These are phyloP conservation scores for Pythium plurisporium DNA, from an alignment of 352 stramenopile genomes.

Conservation along the genomic window DNA sequence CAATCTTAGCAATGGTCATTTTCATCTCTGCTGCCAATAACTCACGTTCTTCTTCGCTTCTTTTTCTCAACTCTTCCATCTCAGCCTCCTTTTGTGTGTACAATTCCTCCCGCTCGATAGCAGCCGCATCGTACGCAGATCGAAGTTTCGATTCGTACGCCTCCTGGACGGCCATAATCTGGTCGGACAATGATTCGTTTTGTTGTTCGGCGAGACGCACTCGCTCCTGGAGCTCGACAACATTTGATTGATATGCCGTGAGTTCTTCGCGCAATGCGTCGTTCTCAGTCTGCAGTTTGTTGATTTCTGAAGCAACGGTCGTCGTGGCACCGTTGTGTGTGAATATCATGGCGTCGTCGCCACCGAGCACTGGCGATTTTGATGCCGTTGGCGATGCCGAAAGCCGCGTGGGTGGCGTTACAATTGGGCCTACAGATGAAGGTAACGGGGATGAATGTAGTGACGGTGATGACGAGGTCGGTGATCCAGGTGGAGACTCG, in stretches of 20 bases:
- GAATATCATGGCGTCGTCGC: background rate
- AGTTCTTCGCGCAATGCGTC: slow-evolving; percentile 22
- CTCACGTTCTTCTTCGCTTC: slow-evolving; percentile 32
- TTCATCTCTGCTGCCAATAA: slow-evolving; percentile 44
- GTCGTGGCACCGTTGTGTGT: background rate
- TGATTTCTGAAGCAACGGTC: background rate
- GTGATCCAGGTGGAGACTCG: slow-evolving; percentile 10
- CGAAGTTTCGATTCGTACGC: slow-evolving; percentile 41
- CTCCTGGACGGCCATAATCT: slow-evolving; percentile 42
- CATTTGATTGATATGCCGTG: slow-evolving; percentile 9
- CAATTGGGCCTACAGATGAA: background rate
- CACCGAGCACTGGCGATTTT: background rate
- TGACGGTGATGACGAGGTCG: background rate
- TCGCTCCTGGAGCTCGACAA: slow-evolving; percentile 35
- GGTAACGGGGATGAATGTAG: background rate
- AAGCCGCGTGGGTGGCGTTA: background rate
- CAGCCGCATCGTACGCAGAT: slow-evolving; percentile 29
- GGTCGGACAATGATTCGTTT: slow-evolving; percentile 32
- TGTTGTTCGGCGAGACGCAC: slow-evolving; percentile 32
- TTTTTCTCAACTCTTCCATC: slow-evolving; percentile 29
- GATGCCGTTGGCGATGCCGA: background rate
- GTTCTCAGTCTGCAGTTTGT: slow-evolving; percentile 17
- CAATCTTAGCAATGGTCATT: slow-evolving; percentile 30
- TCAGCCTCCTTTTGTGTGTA: slow-evolving; percentile 30
- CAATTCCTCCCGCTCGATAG: slow-evolving; percentile 28